These are phyloP conservation scores for Backusella tuberculispora DNA, from an alignment of 192 early-diverging fungal genomes.

Conservation along the genomic window DNA sequence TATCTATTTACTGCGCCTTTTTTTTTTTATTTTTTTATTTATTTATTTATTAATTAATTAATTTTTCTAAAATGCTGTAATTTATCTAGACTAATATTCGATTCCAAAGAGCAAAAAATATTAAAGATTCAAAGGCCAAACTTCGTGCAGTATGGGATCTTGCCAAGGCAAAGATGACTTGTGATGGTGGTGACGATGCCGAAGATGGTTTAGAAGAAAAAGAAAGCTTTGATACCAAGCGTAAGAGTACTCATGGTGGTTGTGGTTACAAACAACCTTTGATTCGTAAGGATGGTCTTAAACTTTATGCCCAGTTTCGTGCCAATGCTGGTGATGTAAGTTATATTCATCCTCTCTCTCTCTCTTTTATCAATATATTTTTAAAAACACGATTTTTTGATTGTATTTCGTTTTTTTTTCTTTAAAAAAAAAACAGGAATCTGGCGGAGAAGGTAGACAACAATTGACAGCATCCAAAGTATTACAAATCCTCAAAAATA, in stretches of 20 bases:
- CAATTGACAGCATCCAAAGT: slow-evolving; percentile 76
- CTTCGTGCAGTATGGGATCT: slow-evolving; percentile 89
- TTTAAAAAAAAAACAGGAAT: too few relatives aligned
- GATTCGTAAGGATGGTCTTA: slow-evolving; percentile 81
- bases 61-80: slow-evolving; percentile 26
- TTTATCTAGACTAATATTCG: slow-evolving; percentile 62
- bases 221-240: slow-evolving; percentile 52
- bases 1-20: background rate
- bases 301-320: slow-evolving; percentile 59
- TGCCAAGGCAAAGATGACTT: slow-evolving; percentile 81
- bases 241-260: slow-evolving; percentile 76
- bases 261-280: slow-evolving; percentile 86
- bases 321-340: slow-evolving; percentile 32
- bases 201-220: slow-evolving; percentile 59
- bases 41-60: slow-evolving; percentile 7
- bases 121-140: slow-evolving; percentile 69
- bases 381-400: background rate
- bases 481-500: slow-evolving; percentile 82
- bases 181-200: slow-evolving; percentile 74
- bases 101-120: slow-evolving; percentile 66
- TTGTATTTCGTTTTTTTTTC: background rate
- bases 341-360: background rate
- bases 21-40: background rate
- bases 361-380: background rate
- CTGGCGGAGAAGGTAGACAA: slow-evolving; percentile 60